phyloP scores from a whole-genome alignment of 1,284 basidiomycete species.

The Irpex sp. region DNA sequence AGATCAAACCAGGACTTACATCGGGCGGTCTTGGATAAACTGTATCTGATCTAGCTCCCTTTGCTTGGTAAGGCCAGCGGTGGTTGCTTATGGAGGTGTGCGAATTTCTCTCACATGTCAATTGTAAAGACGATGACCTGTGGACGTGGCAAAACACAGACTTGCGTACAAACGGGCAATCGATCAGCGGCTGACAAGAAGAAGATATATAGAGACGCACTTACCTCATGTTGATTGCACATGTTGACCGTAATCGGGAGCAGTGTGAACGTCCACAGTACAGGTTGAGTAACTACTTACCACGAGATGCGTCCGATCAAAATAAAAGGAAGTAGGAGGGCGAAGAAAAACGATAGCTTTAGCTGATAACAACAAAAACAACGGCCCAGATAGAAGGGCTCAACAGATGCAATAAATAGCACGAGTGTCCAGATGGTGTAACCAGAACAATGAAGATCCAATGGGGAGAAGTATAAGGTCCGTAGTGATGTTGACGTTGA shows the following conservation, averaged over 20 bases:
- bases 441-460: neutral
- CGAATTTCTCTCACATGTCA: neutral
- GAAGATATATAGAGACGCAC: conserved; percentile 5
- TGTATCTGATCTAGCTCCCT: neutral
- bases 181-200: neutral
- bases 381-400: conserved; percentile 1
- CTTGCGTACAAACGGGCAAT: neutral
- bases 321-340: neutral
- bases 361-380: neutral
- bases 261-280: neutral
- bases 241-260: neutral
- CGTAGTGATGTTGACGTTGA: conserved; percentile 3
- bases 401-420: neutral
- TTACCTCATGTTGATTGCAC: neutral
- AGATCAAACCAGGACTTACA: neutral
- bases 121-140: neutral
- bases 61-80: neutral
- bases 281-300: neutral
- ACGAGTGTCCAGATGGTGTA: conserved; percentile 1
- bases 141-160: neutral
- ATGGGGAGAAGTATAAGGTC: neutral
- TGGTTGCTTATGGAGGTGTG: neutral
- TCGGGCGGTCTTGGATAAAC: neutral
- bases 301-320: neutral
- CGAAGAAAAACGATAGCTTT: neutral